phyloP scores from a whole-genome alignment of 257 asterid species.

The Scutellaria barbata region DNA sequence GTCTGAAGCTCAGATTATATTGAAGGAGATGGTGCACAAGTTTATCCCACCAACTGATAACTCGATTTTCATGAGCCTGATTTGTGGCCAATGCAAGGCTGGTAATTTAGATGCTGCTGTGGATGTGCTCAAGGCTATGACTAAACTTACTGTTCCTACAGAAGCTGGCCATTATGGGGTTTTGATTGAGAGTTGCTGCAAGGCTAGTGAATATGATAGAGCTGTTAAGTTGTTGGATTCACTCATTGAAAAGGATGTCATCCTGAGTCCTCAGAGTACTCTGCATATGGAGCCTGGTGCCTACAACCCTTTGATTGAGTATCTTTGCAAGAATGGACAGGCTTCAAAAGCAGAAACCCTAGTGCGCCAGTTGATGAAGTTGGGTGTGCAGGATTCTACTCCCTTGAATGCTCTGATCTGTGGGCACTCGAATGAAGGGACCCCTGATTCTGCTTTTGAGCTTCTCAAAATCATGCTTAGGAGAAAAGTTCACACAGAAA shows the following conservation, averaged over 20 bases:
- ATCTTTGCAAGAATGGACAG: slow-evolving; percentile 81
- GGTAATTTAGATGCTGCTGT: slow-evolving; percentile 82
- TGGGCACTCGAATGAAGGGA: slow-evolving; percentile 82
- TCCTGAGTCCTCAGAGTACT: slow-evolving; percentile 65
- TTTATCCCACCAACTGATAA: slow-evolving; percentile 67
- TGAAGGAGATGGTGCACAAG: slow-evolving; percentile 82
- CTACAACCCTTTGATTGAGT: slow-evolving; percentile 70
- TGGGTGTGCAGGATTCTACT: slow-evolving; percentile 76
- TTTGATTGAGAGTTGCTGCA: slow-evolving; percentile 81
- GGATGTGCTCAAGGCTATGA: slow-evolving; percentile 83
- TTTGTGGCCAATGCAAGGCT: slow-evolving; percentile 71
- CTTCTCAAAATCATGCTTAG: slow-evolving; percentile 72
- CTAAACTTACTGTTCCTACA: slow-evolving; percentile 73
- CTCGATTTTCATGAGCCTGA: slow-evolving; percentile 60
- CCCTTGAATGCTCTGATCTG: slow-evolving; percentile 67
- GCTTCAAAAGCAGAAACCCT: slow-evolving; percentile 81
- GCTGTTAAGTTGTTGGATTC: slow-evolving; percentile 77
- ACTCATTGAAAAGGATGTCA: slow-evolving; percentile 79
- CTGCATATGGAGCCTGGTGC: slow-evolving; percentile 76
- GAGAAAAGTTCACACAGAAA: slow-evolving; percentile 64
- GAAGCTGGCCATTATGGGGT: slow-evolving; percentile 95
- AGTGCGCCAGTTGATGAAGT: slow-evolving; percentile 87
- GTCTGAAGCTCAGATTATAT: slow-evolving; percentile 62
- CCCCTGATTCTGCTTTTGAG: slow-evolving; percentile 75
- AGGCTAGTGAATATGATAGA: slow-evolving; percentile 64